Evolutionary conservation across 768 basidiomycete species (phyloP).

Genomic region (Calocybe gangraenosa): DNA sequence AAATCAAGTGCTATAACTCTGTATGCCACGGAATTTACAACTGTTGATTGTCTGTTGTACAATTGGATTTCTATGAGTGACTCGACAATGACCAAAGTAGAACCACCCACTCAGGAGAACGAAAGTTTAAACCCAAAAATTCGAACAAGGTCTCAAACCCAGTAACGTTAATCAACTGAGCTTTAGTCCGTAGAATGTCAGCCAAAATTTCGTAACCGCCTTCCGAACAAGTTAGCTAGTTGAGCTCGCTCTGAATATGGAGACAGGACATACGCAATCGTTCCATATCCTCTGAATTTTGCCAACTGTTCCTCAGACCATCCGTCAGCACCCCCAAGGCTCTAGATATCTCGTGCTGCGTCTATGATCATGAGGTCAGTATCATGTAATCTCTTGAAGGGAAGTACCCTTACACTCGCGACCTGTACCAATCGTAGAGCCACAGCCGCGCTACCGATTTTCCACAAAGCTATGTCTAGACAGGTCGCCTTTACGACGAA

Average conservation of each 20-base stretch:
- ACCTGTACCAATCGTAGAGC: constrained; percentile 71
- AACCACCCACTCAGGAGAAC: constrained; percentile 65
- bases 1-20: constrained; percentile 83
- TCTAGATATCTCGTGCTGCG: constrained; percentile 70
- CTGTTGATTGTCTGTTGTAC: constrained; percentile 62
- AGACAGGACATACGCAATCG: constrained; percentile 57
- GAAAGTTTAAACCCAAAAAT: constrained; percentile 82
- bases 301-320: constrained; percentile 80
- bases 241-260: neutral
- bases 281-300: constrained; percentile 95
- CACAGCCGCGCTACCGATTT: constrained; percentile 78
- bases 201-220: constrained; percentile 88
- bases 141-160: constrained; percentile 82
- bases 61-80: neutral
- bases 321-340: constrained; percentile 72
- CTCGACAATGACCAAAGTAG: neutral
- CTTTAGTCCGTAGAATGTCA: constrained; percentile 67
- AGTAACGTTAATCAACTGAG: constrained; percentile 70
- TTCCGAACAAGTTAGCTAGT: constrained; percentile 20
- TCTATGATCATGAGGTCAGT: constrained; percentile 34
- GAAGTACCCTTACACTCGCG: constrained; percentile 49
- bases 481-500: constrained; percentile 55
- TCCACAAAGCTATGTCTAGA: constrained; percentile 75
- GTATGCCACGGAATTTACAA: constrained; percentile 82
- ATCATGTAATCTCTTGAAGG: neutral